phyloP scores from a whole-genome alignment of 148 eudicot genomes.

The Chenopodium quinoa region DNA sequence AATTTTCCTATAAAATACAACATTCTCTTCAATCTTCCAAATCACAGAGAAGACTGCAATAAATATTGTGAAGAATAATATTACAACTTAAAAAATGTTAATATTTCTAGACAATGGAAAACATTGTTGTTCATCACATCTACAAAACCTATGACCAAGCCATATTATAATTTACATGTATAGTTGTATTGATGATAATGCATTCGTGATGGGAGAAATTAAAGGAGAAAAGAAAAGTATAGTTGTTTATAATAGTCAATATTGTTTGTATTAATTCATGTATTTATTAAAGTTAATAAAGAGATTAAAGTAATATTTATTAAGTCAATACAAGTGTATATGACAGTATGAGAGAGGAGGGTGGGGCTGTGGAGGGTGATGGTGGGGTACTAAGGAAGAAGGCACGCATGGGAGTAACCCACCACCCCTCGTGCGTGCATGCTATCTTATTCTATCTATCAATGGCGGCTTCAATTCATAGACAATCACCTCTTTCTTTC shows the following conservation, averaged over 20 bases:
- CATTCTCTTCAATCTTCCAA: neutral
- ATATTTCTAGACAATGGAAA: neutral
- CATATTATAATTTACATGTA: neutral
- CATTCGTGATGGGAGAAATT: neutral
- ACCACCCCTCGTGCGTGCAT: slow-evolving; percentile 64
- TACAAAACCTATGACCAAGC: neutral
- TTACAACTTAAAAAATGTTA: neutral
- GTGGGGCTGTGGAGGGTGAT: slow-evolving; percentile 1
- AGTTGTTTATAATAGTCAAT: neutral
- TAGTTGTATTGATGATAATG: neutral
- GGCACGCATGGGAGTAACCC: slow-evolving; percentile 41
- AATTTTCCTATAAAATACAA: neutral
- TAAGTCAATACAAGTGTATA: too few species aligned
- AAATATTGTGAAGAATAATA: neutral
- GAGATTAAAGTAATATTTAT: neutral
- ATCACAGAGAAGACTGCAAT: neutral
- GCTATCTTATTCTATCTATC: slow-evolving; percentile 33
- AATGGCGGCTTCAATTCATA: slow-evolving; percentile 28
- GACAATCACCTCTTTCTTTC: slow-evolving; percentile 17
- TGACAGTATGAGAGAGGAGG: slow-evolving; percentile 22
- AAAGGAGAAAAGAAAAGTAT: neutral
- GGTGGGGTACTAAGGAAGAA: slow-evolving; percentile 33
- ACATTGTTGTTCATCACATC: neutral
- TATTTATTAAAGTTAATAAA: neutral
- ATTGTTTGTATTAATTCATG: slow-evolving; percentile 1